Evolutionary conservation across 2,329 filamentous ascomycete species (phyloP).

Genomic region (Neonectria coccinea): DNA sequence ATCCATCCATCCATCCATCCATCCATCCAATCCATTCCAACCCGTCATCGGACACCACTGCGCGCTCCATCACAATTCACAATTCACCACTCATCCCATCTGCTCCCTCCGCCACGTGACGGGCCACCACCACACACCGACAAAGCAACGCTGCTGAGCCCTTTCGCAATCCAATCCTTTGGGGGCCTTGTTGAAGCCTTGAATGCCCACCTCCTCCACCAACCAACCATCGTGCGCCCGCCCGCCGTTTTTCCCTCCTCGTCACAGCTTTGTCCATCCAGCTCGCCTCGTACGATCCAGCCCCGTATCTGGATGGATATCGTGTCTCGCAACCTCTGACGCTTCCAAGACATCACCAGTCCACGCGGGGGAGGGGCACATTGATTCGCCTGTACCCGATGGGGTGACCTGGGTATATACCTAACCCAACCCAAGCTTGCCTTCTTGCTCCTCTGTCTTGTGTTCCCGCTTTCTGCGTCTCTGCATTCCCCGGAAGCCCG

Average conservation of each 20-base stretch:
- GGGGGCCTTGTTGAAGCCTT: conserved; percentile 6
- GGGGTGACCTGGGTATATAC: conserved; percentile 36
- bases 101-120: conserved; percentile 41
- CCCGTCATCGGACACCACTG: conserved; percentile 14
- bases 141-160: conserved; percentile 36
- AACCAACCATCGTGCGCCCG: conserved; percentile 25
- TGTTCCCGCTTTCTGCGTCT: conserved; percentile 15
- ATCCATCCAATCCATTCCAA: conserved; percentile 7
- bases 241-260: conserved; percentile 29
- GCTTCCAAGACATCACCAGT: conserved; percentile 36
- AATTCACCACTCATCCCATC: conserved; percentile 15
- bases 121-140: conserved; percentile 45
- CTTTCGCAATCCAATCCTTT: conserved; percentile 16
- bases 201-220: conserved; percentile 32
- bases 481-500: conserved; percentile 38
- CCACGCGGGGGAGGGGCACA: conserved; percentile 45
- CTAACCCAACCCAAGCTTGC: conserved; percentile 41
- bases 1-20: too few relatives aligned
- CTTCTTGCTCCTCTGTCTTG: conserved; percentile 23
- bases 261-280: conserved; percentile 13
- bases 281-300: conserved; percentile 37
- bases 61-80: neutral
- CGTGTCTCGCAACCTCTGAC: conserved; percentile 32
- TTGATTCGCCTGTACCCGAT: conserved; percentile 39
- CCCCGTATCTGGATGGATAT: conserved; percentile 36